Evolutionary conservation across 441 rosid genomes (phyloP), one percentile per base, ranked within the genome.

Genomic region (Flueggea neowawraea): DNA sequence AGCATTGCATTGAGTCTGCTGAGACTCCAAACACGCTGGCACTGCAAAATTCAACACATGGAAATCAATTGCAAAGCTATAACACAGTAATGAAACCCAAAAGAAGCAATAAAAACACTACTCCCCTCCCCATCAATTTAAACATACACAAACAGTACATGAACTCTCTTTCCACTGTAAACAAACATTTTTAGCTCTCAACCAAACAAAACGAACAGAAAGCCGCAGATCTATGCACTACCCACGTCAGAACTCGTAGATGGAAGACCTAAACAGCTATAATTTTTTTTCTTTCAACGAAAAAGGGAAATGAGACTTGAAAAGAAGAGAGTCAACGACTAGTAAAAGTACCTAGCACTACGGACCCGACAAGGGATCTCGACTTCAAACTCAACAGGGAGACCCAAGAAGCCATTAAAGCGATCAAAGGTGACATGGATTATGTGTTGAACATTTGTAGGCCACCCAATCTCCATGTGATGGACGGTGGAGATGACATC

Each of bases 381-480:
- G 11, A 94, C 90, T 70, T 90, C 84, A 69, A 94, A 85, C 88
- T 94, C 98, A 16, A 84, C 95, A 5, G 98, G 98, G 32, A 94
- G 86, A 67, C 98, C 98, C 17, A 87, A 69, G 63, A 93, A 93
- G 5, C 98, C 98, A 62, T 88, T 82, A 75, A 93, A 93, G 12
- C 97, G 84, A 73, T 93, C 98, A 54, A 93, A 93, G 1, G 98
- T 93, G 3, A 93, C 98, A 61, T 93, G 98, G 61, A 96, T 80
- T 12, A 90, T 79, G 66, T 93, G 98, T 10, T 86, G 82, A 48
- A 90, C 98, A 60, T 93, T 85, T 6, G 98, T 93, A 10, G 98
- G 98, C 91, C 91, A 88, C 13, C 98, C 90, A 47, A 90, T 94
- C 64, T 90, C 97, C 95, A 87, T 85, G 22, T 79, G 86, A 65